These are phyloP conservation scores for Venturia aucupariae DNA, from an alignment of 2,329 filamentous ascomycete species.

Conservation along the genomic window DNA sequence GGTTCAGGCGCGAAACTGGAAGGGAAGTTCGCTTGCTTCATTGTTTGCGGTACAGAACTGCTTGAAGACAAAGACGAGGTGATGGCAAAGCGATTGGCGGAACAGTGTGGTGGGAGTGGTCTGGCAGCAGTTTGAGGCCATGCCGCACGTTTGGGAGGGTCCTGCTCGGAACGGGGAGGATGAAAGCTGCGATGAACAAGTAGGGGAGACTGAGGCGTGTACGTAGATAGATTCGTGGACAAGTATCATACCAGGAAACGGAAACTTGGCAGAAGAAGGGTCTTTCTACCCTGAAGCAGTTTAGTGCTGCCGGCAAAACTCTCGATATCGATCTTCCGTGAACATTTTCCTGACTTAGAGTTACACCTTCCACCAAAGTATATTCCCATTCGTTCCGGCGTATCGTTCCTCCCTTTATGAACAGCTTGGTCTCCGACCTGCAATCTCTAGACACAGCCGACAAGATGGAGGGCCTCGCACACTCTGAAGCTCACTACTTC, in stretches of 20 bases:
- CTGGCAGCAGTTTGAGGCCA: conserved; percentile 67
- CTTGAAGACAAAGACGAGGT: conserved; percentile 58
- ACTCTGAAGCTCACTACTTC: conserved; percentile 98
- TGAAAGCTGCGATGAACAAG: background rate
- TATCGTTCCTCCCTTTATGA: background rate
- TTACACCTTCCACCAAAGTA: background rate
- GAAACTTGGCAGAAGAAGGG: background rate
- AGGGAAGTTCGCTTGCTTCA: conserved; percentile 55
- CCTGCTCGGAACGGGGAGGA: conserved; percentile 27
- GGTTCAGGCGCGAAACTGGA: conserved; percentile 44
- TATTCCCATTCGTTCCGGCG: background rate
- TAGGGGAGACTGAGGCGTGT: too few species aligned
- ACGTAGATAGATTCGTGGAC: background rate
- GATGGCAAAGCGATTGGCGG: conserved; percentile 46
- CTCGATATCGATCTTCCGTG: background rate
- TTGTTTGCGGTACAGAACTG: conserved; percentile 62
- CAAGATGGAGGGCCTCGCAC: conserved; percentile 60
- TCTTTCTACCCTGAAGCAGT: background rate
- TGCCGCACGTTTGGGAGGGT: conserved; percentile 61
- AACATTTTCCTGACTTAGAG: background rate
- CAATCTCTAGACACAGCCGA: conserved; percentile 5
- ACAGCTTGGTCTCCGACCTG: background rate
- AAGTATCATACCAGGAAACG: background rate
- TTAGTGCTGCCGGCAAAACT: too few species aligned
- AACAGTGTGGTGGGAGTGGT: conserved; percentile 53